Evolutionary conservation across 441 rosid species (phyloP).

Genomic region (Lagerstroemia fauriei): DNA sequence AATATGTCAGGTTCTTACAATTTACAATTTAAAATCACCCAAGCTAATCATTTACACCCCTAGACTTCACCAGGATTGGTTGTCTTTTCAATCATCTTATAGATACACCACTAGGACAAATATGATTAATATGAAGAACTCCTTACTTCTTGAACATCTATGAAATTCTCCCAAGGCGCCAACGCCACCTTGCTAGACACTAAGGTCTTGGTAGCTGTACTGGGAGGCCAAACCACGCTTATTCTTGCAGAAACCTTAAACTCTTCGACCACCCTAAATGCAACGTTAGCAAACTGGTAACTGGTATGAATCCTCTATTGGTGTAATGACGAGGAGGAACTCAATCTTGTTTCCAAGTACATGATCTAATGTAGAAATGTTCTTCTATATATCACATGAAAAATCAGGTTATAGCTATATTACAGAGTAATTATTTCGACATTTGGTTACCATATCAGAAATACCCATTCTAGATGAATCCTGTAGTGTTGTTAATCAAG

Average conservation of each 20-base stretch:
- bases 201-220: constrained; percentile 24
- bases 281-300: constrained; percentile 51
- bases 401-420: not conserved
- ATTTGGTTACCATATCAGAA: no score
- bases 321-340: constrained; percentile 77
- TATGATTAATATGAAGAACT: constrained; percentile 33
- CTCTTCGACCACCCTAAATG: constrained; percentile 47
- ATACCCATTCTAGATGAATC: no score
- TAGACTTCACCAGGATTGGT: constrained; percentile 71
- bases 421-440: no score
- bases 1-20: no score
- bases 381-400: constrained; percentile 35
- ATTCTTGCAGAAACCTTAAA: constrained; percentile 44
- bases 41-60: no score
- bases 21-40: no score
- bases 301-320: constrained; percentile 51
- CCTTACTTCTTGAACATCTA: constrained; percentile 57
- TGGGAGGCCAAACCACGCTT: constrained; percentile 59
- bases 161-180: constrained; percentile 56
- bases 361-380: constrained; percentile 69
- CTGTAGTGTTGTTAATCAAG: no score
- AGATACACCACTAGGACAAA: constrained; percentile 73
- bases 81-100: constrained; percentile 64
- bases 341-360: constrained; percentile 61
- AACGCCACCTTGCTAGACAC: constrained; percentile 43